Evolutionary conservation across 495 filamentous ascomycete species (phyloP).

Genomic region (Choiromyces venosus): DNA sequence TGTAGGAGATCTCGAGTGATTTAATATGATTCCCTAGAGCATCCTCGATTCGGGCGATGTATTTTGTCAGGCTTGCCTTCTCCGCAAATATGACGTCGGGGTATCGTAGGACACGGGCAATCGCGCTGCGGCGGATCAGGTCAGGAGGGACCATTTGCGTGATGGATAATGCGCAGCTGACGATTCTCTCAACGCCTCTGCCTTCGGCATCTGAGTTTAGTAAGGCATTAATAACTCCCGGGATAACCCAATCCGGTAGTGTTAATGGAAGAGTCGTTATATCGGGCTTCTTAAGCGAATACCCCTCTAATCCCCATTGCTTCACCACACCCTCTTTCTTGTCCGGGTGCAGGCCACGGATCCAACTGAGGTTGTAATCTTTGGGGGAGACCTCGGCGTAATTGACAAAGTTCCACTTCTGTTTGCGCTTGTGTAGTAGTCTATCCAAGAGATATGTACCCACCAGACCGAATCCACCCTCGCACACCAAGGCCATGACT

Average conservation of each 20-base stretch:
- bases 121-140: conserved; percentile 15
- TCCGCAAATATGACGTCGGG: conserved; percentile 21
- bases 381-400: conserved; percentile 10
- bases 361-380: conserved; percentile 16
- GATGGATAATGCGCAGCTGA: conserved; percentile 16
- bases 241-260: conserved; percentile 26
- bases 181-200: conserved; percentile 25
- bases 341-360: not conserved
- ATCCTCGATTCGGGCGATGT: conserved; percentile 6
- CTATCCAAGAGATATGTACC: conserved; percentile 17
- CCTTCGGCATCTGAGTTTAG: conserved; percentile 33
- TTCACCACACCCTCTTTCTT: not conserved
- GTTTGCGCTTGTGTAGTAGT: not conserved
- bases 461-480: conserved; percentile 26
- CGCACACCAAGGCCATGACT: conserved; percentile 20
- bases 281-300: conserved; percentile 20
- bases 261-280: conserved; percentile 22
- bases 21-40: conserved; percentile 13
- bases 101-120: conserved; percentile 27
- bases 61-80: conserved; percentile 17
- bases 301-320: conserved; percentile 23
- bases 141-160: conserved; percentile 1
- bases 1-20: conserved; percentile 19
- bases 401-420: conserved; percentile 26
- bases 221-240: conserved; percentile 24